phyloP scores from a whole-genome alignment of 1,139 yeast species.

The Suhomyces choctaworum region DNA sequence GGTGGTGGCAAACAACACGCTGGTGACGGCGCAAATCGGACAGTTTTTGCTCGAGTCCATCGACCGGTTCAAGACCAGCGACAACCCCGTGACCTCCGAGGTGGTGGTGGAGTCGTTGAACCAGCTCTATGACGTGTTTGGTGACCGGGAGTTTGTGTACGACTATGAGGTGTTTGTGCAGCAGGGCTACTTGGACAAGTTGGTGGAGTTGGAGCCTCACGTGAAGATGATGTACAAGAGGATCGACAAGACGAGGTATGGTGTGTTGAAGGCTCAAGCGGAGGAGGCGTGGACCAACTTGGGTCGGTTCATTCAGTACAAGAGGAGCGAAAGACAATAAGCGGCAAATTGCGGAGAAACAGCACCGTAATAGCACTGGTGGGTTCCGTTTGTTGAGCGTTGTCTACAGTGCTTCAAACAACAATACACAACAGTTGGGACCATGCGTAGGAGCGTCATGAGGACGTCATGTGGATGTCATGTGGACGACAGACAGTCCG shows the following conservation, averaged over 20 bases:
- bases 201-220: constrained; percentile 48
- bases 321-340: constrained; percentile 24
- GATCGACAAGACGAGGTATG: constrained; percentile 66
- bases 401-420: too few relatives aligned
- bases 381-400: too few relatives aligned
- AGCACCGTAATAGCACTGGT: too few relatives aligned
- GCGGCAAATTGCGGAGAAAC: too few relatives aligned
- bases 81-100: constrained; percentile 28
- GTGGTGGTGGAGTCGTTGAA: constrained; percentile 63
- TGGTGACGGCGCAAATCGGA: constrained; percentile 47
- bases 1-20: constrained; percentile 44
- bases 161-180: constrained; percentile 68
- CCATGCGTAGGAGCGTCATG: too few relatives aligned
- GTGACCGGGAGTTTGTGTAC: constrained; percentile 68
- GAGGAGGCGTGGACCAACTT: constrained; percentile 70
- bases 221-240: constrained; percentile 56
- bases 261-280: constrained; percentile 59
- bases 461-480: too few relatives aligned
- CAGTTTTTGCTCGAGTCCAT: constrained; percentile 43
- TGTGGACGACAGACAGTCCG: too few relatives aligned
- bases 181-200: constrained; percentile 46
- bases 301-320: constrained; percentile 76
- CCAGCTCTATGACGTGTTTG: constrained; percentile 73
- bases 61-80: constrained; percentile 19
- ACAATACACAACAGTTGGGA: too few relatives aligned